Evolutionary conservation across 176 grass and related monocot genomes (phyloP), one percentile per base, ranked within the genome.

Genomic region (Eragrostis nindensis): DNA sequence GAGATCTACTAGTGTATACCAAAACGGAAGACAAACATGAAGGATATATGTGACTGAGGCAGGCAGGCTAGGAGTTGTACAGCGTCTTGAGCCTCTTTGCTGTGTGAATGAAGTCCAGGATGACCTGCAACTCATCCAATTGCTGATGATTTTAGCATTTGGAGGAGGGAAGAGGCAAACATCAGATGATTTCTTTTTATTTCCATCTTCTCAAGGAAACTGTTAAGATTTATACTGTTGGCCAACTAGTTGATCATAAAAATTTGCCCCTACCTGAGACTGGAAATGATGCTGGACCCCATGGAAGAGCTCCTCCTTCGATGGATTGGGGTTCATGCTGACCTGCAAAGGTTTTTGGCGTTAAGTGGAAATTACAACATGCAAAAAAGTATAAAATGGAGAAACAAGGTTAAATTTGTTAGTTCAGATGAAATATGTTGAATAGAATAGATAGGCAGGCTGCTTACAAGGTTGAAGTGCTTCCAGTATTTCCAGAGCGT

Each of bases 401-500:
- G 16, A 48, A 6, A 69, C 30, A 69, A 63, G 62, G 11, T 21
- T 44, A 7, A 36, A 44, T 61, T n/a, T 15, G 46, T 14, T 62
- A 61, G 4, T 69, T 52, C 30, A 62, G 48, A 7, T 55, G 2
- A 25, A n/a, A 53, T 17, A 13, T 22, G 3, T 36, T 53, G 7
- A 40, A 64, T 64, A 11, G 13, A 12, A 15, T 18, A 32, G 29
- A 36, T 62, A 45, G 5, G 17, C 55, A 41, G 7, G 19, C 36
- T 80, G 65, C 74, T 71, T 93, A 97, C 94, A 29, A 97, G 91
- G 48, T 97, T 86, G 75, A 97, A 97, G 73, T 97, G 94, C 44
- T 81, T 85, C 91, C 94, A 97, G 66, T 97, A 97, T 91, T 86
- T 97, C 89, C 81, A 94, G 36, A 97, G 76, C 6, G 94, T 86